Percentiles rank a stretch among this genome's conserved stretches.
Conservation (phyloP, 441 rosid species). For the Erodium texanum region DNA sequence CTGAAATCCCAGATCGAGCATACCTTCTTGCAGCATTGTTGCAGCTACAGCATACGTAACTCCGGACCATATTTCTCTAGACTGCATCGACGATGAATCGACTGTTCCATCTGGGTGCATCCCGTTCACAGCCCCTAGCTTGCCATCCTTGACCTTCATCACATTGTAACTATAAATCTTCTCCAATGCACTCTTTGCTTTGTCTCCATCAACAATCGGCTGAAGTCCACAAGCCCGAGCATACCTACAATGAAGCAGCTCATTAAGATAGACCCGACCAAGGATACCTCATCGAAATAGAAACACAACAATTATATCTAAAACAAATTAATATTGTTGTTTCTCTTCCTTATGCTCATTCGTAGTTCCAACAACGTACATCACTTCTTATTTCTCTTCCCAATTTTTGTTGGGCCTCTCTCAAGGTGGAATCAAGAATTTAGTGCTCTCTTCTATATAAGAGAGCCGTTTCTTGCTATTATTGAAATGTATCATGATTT, state of each 20-base stretch:
- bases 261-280: background rate
- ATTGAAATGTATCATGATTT: too few relatives aligned
- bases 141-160: constrained; percentile 67
- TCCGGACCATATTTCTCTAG: constrained; percentile 87
- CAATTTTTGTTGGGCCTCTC: too few relatives aligned
- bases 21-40: constrained; percentile 72
- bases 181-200: constrained; percentile 54
- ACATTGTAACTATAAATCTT: constrained; percentile 65
- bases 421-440: too few relatives aligned
- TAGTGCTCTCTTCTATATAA: too few relatives aligned
- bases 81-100: constrained; percentile 70
- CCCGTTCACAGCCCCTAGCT: constrained; percentile 78
- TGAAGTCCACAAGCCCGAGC: constrained; percentile 73
- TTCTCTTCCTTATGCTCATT: too few relatives aligned
- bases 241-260: constrained; percentile 40
- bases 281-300: too few relatives aligned
- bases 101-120: constrained; percentile 82
- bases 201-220: constrained; percentile 59
- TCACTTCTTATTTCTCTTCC: too few relatives aligned
- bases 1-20: constrained; percentile 58
- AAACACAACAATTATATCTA: too few relatives aligned
- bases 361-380: too few relatives aligned
- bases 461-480: too few relatives aligned
- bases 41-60: constrained; percentile 89
- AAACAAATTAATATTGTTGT: too few relatives aligned